These are phyloP conservation scores for Omphalotus olearius DNA, from an alignment of 1,284 basidiomycete species.

Conservation along the genomic window DNA sequence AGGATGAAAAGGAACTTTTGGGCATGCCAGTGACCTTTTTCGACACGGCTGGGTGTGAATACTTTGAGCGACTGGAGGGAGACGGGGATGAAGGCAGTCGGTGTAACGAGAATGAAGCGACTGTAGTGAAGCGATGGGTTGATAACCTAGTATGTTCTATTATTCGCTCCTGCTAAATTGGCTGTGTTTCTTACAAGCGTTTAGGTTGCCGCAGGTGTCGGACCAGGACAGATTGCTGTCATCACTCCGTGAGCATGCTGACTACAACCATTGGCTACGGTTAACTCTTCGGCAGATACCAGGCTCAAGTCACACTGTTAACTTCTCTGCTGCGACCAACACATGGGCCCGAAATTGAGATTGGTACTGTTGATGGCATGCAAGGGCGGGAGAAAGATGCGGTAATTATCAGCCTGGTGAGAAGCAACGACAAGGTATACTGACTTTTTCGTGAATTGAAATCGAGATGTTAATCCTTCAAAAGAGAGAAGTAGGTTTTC, in stretches of 20 bases:
- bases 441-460: neutral
- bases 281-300: slow-evolving; percentile 52
- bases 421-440: slow-evolving; percentile 76
- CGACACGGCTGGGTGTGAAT: slow-evolving; percentile 91
- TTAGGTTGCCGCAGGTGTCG: slow-evolving; percentile 69
- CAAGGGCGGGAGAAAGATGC: slow-evolving; percentile 93
- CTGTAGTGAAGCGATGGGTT: slow-evolving; percentile 80
- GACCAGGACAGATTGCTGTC: slow-evolving; percentile 78
- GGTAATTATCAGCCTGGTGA: slow-evolving; percentile 83
- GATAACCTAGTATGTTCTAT: slow-evolving; percentile 60
- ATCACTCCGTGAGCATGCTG: slow-evolving; percentile 72
- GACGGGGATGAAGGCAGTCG: slow-evolving; percentile 73
- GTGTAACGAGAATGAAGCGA: slow-evolving; percentile 91
- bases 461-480: neutral
- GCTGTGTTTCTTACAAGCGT: neutral
- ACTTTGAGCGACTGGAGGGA: slow-evolving; percentile 73
- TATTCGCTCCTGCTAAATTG: slow-evolving; percentile 1
- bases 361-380: slow-evolving; percentile 91
- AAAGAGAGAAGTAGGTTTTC: slow-evolving; percentile 85
- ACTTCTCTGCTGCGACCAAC: slow-evolving; percentile 66
- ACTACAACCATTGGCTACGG: neutral
- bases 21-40: slow-evolving; percentile 85
- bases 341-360: slow-evolving; percentile 73
- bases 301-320: slow-evolving; percentile 85
- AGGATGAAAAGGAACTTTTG: slow-evolving; percentile 69